A percentile compares a stretch with the other conserved stretches of the same genome.
These are phyloP conservation scores for Fusarium tuaranense DNA, from an alignment of 2,329 filamentous ascomycete genomes.

Conservation along the genomic window DNA sequence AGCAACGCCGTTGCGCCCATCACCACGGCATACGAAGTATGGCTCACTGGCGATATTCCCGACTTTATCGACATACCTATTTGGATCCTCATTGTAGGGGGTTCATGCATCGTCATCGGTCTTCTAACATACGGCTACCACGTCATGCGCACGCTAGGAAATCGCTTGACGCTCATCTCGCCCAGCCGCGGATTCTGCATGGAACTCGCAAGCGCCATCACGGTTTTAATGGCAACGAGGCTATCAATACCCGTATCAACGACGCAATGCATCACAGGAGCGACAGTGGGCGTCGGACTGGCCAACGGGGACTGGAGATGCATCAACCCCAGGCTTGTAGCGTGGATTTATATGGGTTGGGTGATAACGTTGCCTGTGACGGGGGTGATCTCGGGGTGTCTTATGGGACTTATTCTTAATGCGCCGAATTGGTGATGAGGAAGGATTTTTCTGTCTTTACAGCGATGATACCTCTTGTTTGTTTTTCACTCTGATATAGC, in stretches of 20 bases:
- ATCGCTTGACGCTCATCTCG: slow-evolving; percentile 71
- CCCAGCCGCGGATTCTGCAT: slow-evolving; percentile 69
- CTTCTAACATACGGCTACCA: slow-evolving; percentile 72
- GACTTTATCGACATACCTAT: slow-evolving; percentile 63
- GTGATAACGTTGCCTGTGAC: slow-evolving; percentile 64
- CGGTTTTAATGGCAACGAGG: slow-evolving; percentile 69
- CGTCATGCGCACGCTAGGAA: slow-evolving; percentile 73
- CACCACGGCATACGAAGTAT: slow-evolving; percentile 72
- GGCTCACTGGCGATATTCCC: slow-evolving; percentile 60
- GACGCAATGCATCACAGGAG: slow-evolving; percentile 73
- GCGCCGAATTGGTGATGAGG: slow-evolving; percentile 55
- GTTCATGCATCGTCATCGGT: slow-evolving; percentile 64
- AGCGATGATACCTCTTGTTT: slow-evolving; percentile 13
- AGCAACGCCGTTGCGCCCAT: slow-evolving; percentile 73
- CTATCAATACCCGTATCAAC: slow-evolving; percentile 70
- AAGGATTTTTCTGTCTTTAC: background rate
- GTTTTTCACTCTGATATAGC: slow-evolving; percentile 7
- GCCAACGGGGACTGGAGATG: slow-evolving; percentile 68
- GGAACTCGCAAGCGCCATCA: slow-evolving; percentile 71
- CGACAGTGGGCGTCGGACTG: slow-evolving; percentile 72
- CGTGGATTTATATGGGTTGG: slow-evolving; percentile 69
- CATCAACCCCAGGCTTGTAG: slow-evolving; percentile 71
- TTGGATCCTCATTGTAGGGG: slow-evolving; percentile 70
- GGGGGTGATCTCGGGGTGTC: slow-evolving; percentile 60
- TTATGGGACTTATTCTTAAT: slow-evolving; percentile 68